Conservation (phyloP, 345 rosid genomes). For the Litchi chinensis region DNA sequence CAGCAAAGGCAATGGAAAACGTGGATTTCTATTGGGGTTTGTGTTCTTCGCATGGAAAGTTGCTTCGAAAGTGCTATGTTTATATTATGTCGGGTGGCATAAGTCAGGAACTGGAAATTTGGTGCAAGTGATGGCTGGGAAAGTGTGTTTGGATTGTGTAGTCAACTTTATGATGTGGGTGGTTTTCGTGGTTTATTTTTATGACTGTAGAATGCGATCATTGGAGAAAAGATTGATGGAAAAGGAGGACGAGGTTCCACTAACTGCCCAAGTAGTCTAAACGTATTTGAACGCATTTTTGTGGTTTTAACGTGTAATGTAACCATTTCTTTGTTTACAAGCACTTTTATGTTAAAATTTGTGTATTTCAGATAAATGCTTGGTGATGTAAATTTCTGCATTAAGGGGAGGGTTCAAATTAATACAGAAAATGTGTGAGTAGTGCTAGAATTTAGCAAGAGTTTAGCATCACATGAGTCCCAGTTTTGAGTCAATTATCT, state of each 20-base stretch:
- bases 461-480: no score
- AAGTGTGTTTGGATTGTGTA: conserved; percentile 20
- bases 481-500: no score
- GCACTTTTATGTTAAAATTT: no score
- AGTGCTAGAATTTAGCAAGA: no score
- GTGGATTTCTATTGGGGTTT: conserved; percentile 26
- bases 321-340: no score
- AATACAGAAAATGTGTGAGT: no score
- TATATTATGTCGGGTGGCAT: conserved; percentile 25
- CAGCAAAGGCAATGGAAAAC: conserved; percentile 31
- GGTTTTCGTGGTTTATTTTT: conserved; percentile 25
- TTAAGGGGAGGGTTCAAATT: no score
- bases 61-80: conserved; percentile 21
- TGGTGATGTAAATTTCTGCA: no score
- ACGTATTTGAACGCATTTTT: neutral
- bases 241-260: conserved; percentile 10
- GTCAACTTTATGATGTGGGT: conserved; percentile 35
- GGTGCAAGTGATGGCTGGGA: conserved; percentile 3
- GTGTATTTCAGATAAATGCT: no score
- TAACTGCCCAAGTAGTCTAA: neutral
- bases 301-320: neutral
- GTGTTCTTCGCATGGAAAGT: conserved; percentile 25
- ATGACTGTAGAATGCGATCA: conserved; percentile 28
- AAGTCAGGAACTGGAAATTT: neutral
- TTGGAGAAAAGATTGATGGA: conserved; percentile 29